phyloP scores from a whole-genome alignment of 352 stramenopile species.

The Globisporangium uncinulatum region DNA sequence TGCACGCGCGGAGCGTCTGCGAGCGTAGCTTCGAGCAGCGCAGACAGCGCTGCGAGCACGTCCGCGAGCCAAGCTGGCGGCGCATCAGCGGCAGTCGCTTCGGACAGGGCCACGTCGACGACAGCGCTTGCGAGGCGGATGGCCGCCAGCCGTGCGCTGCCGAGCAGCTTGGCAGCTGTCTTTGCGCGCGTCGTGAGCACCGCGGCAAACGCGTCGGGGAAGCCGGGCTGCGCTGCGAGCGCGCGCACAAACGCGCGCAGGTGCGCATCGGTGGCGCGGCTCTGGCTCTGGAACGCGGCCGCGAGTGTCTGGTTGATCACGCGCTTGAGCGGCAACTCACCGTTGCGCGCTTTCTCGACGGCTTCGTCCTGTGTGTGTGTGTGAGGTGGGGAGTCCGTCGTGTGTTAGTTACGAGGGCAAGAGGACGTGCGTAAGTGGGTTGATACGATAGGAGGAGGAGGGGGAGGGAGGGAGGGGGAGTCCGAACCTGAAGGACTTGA shows the following conservation, averaged over 20 bases:
- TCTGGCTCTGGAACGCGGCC: constrained; percentile 48
- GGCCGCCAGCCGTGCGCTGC: constrained; percentile 39
- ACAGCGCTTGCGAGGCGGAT: constrained; percentile 55
- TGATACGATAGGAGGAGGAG: background rate
- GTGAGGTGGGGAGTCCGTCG: background rate
- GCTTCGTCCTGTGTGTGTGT: constrained; percentile 37
- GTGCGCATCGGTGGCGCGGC: constrained; percentile 47
- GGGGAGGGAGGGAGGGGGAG: background rate
- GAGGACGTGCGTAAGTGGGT: background rate
- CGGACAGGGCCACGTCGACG: constrained; percentile 26
- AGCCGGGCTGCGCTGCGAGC: constrained; percentile 28
- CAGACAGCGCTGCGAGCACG: constrained; percentile 39
- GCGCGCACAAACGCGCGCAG: constrained; percentile 44
- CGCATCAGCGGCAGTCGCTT: constrained; percentile 1
- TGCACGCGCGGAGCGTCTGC: constrained; percentile 39
- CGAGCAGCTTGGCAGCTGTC: constrained; percentile 45
- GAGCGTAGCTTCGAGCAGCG: constrained; percentile 53
- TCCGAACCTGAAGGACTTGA: constrained; percentile 48
- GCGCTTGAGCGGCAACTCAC: constrained; percentile 58
- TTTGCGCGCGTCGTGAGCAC: constrained; percentile 37
- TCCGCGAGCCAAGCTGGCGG: constrained; percentile 34
- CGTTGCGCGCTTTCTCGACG: constrained; percentile 50
- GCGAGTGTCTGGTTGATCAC: constrained; percentile 52
- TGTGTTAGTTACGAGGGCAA: constrained; percentile 1
- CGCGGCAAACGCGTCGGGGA: constrained; percentile 41